Base-by-base conservation (phyloP, 1,284 basidiomycete genomes). In the Kwoniella shivajii region DNA sequence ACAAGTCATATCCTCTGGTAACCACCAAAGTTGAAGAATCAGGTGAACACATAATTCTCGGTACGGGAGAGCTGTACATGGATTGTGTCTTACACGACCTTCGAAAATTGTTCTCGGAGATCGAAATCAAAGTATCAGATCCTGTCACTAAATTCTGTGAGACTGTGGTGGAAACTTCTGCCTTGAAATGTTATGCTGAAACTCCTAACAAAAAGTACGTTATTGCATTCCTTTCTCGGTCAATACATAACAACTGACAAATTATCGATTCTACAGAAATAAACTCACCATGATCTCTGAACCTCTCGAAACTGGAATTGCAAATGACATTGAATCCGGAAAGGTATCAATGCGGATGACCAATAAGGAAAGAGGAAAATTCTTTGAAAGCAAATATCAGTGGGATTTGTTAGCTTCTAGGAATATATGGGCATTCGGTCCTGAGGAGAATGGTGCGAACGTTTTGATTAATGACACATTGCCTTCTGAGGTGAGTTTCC, bases 351-450 rank as follows among this genome's bases (percentile, higher is more conserved):
- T 97, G 85, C 86, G 87, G 26, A 93, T 96, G 90, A 84, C 90
- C 3, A 84, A 89, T 39, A 96, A 96, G 78, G 91, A 96, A 71
- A 83, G 94, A 44, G 94, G 93, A 34, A 88, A 87, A 57, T 92
- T 93, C 80, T 96, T 98, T 78, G 87, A 96, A 78, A 87, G 90
- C 71, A 94, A 92, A 75, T 97, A 98, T 77, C 90, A 95, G 58
- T 99, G 96, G 96, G 96, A 99, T 80, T 77, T 98, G 70, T 84
- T 99, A 60, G 95, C 96, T 2, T 94, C 92, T 44, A 85, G 96
- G 57, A 97, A 94, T 70, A 95, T 99, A 79, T 99, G 96, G 96
- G 92, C 94, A n/a, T 99, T 99, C 78, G 96, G 96, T 22, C 95
- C 96, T 5, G 93, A 98, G 64, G 92, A 95, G 50, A 88, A 87